These are phyloP conservation scores for Allantophomopsis lycopodina DNA, from an alignment of 2,329 filamentous ascomycete species.

Conservation along the genomic window DNA sequence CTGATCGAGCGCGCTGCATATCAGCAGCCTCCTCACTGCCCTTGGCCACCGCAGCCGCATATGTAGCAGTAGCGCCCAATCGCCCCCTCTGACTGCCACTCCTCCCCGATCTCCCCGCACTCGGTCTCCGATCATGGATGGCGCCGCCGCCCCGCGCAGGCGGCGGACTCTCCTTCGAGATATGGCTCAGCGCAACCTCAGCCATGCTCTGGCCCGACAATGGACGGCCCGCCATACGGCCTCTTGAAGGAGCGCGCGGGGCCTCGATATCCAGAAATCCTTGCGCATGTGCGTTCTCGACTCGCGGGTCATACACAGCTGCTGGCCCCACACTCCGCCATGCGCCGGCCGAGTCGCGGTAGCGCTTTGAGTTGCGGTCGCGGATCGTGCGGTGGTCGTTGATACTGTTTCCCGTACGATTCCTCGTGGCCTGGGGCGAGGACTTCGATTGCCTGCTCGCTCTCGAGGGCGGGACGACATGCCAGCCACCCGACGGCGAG, in stretches of 20 bases:
- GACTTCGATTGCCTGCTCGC: constrained; percentile 8
- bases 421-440: constrained; percentile 6
- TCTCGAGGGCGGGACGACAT: constrained; percentile 2
- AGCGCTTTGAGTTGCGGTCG: constrained; percentile 23
- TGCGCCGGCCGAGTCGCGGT: constrained; percentile 28
- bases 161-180: constrained; percentile 23
- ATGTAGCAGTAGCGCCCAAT: constrained; percentile 15
- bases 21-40: constrained; percentile 9
- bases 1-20: constrained; percentile 1
- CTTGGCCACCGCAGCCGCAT: constrained; percentile 13
- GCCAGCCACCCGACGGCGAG: too few relatives aligned
- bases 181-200: constrained; percentile 26
- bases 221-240: not conserved
- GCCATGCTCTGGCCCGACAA: constrained; percentile 22
- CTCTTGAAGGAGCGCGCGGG: constrained; percentile 8
- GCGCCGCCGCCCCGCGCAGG: constrained; percentile 14
- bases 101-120: constrained; percentile 2
- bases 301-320: constrained; percentile 13
- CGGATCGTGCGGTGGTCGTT: constrained; percentile 21
- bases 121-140: constrained; percentile 12
- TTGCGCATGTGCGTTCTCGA: constrained; percentile 12
- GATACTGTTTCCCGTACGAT: not conserved
- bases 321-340: constrained; percentile 23
- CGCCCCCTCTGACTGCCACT: constrained; percentile 8
- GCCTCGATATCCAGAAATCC: constrained; percentile 8